A percentile compares a stretch with the other conserved stretches of the same genome.
These are phyloP conservation scores for Xylaria acuta DNA, from an alignment of 495 filamentous ascomycete genomes.

Conservation along the genomic window DNA sequence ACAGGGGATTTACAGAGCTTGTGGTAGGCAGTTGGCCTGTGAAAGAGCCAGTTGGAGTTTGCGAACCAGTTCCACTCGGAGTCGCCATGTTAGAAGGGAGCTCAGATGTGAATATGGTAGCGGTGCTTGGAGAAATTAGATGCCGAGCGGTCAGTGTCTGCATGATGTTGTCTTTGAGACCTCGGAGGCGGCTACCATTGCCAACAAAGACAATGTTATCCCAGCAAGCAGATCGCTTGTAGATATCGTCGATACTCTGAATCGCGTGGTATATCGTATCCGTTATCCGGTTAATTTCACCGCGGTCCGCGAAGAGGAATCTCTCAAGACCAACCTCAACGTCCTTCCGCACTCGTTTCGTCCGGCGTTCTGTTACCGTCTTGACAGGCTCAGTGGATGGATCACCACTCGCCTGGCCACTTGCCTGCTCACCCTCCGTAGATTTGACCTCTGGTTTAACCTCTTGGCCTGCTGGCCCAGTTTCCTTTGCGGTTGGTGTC, in stretches of 20 bases:
- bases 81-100: slow-evolving; percentile 90
- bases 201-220: slow-evolving; percentile 87
- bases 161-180: slow-evolving; percentile 85
- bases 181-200: slow-evolving; percentile 83
- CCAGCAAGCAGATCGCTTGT: slow-evolving; percentile 85
- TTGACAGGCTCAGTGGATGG: slow-evolving; percentile 17
- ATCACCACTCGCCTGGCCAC: slow-evolving; percentile 26
- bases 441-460: slow-evolving; percentile 34
- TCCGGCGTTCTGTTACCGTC: slow-evolving; percentile 44
- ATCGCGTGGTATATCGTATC: slow-evolving; percentile 83
- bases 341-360: slow-evolving; percentile 65
- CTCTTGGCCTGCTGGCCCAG: slow-evolving; percentile 26
- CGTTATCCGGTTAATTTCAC: slow-evolving; percentile 78
- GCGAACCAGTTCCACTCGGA: slow-evolving; percentile 86
- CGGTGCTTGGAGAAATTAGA: slow-evolving; percentile 85
- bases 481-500: slow-evolving; percentile 40
- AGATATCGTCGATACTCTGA: slow-evolving; percentile 75
- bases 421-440: slow-evolving; percentile 26
- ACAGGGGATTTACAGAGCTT: slow-evolving; percentile 82
- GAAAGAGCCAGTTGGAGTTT: slow-evolving; percentile 76
- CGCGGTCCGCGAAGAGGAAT: slow-evolving; percentile 77
- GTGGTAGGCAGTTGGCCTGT: slow-evolving; percentile 57
- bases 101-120: slow-evolving; percentile 96
- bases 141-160: slow-evolving; percentile 80
- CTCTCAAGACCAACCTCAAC: slow-evolving; percentile 88